phyloP scores from a whole-genome alignment of 768 basidiomycete species.

The Suillus bovinus region DNA sequence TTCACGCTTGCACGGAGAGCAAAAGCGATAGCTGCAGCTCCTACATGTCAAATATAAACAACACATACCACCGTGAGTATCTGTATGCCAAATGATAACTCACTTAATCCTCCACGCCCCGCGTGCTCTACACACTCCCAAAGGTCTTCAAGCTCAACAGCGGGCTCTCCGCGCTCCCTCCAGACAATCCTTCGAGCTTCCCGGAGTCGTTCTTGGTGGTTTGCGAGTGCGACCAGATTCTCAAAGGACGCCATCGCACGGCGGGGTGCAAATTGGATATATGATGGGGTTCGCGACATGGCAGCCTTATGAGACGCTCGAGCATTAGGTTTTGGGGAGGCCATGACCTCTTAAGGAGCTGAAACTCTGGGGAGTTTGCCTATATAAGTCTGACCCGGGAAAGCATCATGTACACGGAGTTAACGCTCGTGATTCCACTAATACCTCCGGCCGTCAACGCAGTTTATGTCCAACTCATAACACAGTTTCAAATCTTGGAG shows the following conservation, averaged over 20 bases:
- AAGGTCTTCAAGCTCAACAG: constrained; percentile 61
- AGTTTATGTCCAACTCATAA: background rate
- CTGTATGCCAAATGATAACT: constrained; percentile 35
- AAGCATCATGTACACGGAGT: background rate
- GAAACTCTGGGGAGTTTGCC: background rate
- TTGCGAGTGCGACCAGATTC: constrained; percentile 81
- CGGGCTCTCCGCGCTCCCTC: constrained; percentile 77
- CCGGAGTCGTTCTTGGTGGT: constrained; percentile 73
- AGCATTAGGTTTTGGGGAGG: background rate
- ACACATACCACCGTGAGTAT: background rate
- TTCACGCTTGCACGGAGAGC: constrained; percentile 83
- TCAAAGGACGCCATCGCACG: constrained; percentile 76
- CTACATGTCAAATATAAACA: constrained; percentile 37
- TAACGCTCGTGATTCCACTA: background rate
- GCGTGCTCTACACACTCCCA: constrained; percentile 74
- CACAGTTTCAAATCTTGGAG: background rate
- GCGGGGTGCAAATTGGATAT: constrained; percentile 53
- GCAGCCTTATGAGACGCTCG: background rate
- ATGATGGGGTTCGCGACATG: constrained; percentile 30
- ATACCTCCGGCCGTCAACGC: background rate
- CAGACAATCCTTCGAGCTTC: constrained; percentile 81
- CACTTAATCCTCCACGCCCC: constrained; percentile 67
- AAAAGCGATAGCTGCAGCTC: constrained; percentile 80
- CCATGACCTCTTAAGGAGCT: background rate
- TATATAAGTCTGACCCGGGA: background rate